phyloP scores from a whole-genome alignment of 164 flowering plant genomes.

The Akebia trifoliata region DNA sequence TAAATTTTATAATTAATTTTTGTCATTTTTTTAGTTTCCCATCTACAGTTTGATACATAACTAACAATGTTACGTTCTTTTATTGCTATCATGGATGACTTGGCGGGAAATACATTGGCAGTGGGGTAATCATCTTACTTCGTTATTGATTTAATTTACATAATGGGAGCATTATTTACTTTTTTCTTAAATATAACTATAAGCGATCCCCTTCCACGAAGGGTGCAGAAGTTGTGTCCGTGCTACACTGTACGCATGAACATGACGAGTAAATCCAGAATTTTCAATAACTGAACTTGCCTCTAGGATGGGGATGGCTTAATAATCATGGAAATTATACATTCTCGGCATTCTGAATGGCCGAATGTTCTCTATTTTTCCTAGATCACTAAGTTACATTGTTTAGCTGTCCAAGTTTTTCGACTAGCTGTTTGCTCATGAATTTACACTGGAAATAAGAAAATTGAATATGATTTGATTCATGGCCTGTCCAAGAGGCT shows the following conservation, averaged over 20 bases:
- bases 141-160: background rate
- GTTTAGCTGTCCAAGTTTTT: no score
- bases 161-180: no score
- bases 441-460: no score
- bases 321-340: background rate
- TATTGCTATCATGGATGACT: slow-evolving; percentile 26
- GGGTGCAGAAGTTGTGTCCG: background rate
- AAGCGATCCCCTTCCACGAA: no score
- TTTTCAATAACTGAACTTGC: background rate
- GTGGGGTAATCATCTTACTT: slow-evolving; percentile 67
- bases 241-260: background rate
- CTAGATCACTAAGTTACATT: no score
- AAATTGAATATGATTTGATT: no score
- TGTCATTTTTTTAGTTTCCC: background rate
- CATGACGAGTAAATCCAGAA: background rate
- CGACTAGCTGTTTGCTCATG: no score
- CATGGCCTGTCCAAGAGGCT: no score
- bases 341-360: background rate
- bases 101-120: slow-evolving; percentile 27
- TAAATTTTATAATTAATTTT: slow-evolving; percentile 4
- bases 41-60: background rate
- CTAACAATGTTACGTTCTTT: slow-evolving; percentile 26
- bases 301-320: background rate
- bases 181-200: no score
- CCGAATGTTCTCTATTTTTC: no score